Conservation (phyloP, 495 filamentous ascomycete genomes). For the Podospora fimiseda region DNA sequence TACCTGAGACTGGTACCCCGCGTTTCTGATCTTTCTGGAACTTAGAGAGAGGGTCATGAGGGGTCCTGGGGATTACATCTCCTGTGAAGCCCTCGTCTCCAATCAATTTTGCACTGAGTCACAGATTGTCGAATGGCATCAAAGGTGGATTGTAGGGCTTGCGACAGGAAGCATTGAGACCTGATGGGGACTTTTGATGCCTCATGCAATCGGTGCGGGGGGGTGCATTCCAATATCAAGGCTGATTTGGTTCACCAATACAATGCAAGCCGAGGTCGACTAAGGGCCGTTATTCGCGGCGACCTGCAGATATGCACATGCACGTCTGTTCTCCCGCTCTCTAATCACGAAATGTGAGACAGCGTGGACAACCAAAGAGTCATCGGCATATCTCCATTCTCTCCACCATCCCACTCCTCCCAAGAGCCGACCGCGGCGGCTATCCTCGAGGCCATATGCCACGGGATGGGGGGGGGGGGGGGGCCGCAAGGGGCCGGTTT, state of each 20-base stretch:
- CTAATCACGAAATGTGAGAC: too few species aligned
- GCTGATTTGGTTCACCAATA: slow-evolving; percentile 1
- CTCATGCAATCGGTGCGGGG: not conserved
- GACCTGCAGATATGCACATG: slow-evolving; percentile 24
- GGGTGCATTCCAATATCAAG: not conserved
- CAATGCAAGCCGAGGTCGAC: not conserved
- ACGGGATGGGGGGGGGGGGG: too few species aligned
- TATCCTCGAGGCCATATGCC: too few species aligned
- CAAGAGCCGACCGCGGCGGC: not conserved
- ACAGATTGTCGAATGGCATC: slow-evolving; percentile 3
- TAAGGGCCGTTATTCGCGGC: slow-evolving; percentile 16
- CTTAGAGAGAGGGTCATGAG: not conserved
- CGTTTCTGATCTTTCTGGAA: not conserved
- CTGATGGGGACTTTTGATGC: not conserved
- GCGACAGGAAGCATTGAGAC: slow-evolving; percentile 6
- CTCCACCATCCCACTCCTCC: not conserved
- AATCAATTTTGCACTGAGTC: not conserved
- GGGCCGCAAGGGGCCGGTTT: not conserved
- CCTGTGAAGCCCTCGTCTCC: not conserved
- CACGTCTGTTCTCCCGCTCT: slow-evolving; percentile 3
- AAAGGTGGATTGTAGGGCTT: slow-evolving; percentile 2
- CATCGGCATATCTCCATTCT: too few species aligned
- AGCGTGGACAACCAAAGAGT: too few species aligned
- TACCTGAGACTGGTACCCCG: not conserved
- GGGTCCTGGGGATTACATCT: not conserved